Percentiles rank a stretch among this genome's conserved stretches.
Evolutionary conservation across 257 asterid species (phyloP).

Genomic region (Rubia yunnanensis): DNA sequence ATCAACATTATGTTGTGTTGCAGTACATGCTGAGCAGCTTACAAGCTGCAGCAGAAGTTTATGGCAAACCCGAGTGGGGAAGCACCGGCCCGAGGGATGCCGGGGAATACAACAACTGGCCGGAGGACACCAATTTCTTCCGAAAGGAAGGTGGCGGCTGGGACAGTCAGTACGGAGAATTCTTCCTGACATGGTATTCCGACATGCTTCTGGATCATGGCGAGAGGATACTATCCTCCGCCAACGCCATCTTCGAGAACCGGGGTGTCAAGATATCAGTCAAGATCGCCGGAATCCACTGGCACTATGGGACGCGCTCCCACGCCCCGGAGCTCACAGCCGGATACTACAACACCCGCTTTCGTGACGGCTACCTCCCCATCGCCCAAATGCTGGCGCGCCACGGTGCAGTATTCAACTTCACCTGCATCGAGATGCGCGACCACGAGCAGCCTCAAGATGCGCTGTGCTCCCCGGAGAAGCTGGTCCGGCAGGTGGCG

Average conservation of each 20-base stretch:
- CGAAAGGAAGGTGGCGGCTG: conserved; percentile 75
- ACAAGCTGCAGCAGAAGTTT: conserved; percentile 68
- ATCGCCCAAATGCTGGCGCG: conserved; percentile 90
- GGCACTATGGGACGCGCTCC: conserved; percentile 92
- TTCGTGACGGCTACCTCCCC: conserved; percentile 77
- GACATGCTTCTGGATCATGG: conserved; percentile 79
- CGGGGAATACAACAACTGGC: conserved; percentile 95
- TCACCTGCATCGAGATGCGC: conserved; percentile 90
- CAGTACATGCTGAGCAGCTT: conserved; percentile 94
- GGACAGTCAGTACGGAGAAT: conserved; percentile 59
- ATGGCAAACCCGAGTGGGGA: conserved; percentile 95
- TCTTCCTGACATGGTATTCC: conserved; percentile 93
- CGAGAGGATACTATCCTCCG: conserved; percentile 63
- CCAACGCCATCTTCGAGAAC: conserved; percentile 37
- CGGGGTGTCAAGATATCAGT: conserved; percentile 69
- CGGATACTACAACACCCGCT: conserved; percentile 85
- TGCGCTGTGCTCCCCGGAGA: conserved; percentile 80
- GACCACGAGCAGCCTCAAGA: conserved; percentile 98
- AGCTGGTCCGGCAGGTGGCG: conserved; percentile 76
- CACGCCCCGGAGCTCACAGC: conserved; percentile 99
- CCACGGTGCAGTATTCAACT: conserved; percentile 76
- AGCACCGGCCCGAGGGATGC: conserved; percentile 85
- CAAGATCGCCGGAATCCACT: conserved; percentile 85
- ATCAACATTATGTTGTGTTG: neutral
- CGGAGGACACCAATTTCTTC: conserved; percentile 93